Percentiles rank a stretch among this genome's conserved stretches.
These are phyloP conservation scores for Beauveria varroae DNA, from an alignment of 2,329 filamentous ascomycete genomes.

Conservation along the genomic window DNA sequence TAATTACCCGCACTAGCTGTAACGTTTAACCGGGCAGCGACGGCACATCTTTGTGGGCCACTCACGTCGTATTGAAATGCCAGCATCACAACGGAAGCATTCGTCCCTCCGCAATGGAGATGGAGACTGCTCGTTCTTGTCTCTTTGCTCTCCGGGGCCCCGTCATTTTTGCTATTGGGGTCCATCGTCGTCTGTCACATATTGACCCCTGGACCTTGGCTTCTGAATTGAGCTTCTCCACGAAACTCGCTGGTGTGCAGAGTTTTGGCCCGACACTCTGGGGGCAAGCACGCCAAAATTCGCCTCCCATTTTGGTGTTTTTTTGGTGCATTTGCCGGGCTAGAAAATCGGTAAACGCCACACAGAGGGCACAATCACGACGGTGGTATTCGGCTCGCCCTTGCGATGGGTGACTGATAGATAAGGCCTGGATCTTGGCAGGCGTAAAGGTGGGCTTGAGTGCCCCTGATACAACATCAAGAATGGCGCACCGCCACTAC, in stretches of 20 bases:
- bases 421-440: background rate
- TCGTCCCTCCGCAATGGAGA: constrained; percentile 7
- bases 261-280: background rate
- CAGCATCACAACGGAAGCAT: background rate
- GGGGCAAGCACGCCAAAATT: background rate
- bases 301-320: background rate
- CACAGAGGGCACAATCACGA: background rate
- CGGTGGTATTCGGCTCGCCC: background rate
- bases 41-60: constrained; percentile 2
- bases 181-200: background rate
- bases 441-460: background rate
- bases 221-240: too few species aligned
- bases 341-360: background rate
- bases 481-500: background rate
- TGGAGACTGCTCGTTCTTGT: background rate
- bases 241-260: too few species aligned
- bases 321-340: background rate
- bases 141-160: constrained; percentile 1
- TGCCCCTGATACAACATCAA: background rate
- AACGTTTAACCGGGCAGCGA: constrained; percentile 9
- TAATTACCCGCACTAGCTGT: constrained; percentile 9
- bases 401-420: background rate
- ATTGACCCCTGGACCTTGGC: background rate
- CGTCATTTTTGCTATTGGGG: background rate
- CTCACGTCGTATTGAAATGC: constrained; percentile 1